Conservation (phyloP, 176 grass and related monocot genomes). For the Hordeum vulgare region MorexV3_pseudomolecules_assembly NC_058520.1:249150466-249150965, state of each 20-base stretch:
- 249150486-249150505: background rate
- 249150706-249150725: background rate
- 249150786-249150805: background rate
- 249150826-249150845: background rate
- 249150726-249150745: background rate
- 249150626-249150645: background rate
- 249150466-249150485: too few relatives aligned
- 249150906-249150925: background rate
- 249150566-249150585: background rate
- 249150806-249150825: background rate
- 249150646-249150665: background rate
- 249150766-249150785: background rate
- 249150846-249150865: constrained; percentile 9
- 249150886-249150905: background rate
- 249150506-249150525: background rate
- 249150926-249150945: background rate
- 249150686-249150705: background rate
- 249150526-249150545: background rate
- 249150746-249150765: background rate
- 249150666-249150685: background rate
- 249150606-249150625: background rate
- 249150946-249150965: background rate
- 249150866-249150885: background rate
- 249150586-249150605: background rate
- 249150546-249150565: background rate